A percentile compares a stretch with the other conserved stretches of the same genome.
Evolutionary conservation across 2,329 filamentous ascomycete species (phyloP).

Genomic region (Coniosporium uncinatum): DNA sequence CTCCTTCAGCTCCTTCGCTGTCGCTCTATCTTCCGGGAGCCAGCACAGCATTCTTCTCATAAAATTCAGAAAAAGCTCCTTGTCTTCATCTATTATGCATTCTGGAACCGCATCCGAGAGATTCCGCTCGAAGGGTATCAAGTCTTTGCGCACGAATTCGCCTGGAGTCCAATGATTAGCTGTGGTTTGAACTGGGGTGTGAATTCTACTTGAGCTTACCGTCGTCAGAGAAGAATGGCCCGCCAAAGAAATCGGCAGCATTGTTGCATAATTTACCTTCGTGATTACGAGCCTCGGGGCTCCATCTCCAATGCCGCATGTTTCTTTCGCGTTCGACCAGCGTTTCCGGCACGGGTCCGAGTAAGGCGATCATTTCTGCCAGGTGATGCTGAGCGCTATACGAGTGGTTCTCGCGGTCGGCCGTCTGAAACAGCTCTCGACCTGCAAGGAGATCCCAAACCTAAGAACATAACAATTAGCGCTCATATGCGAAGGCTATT

Average conservation of each 20-base stretch:
- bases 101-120: constrained; percentile 4
- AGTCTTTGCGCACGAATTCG: no score
- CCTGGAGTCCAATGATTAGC: no score
- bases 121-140: neutral
- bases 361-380: neutral
- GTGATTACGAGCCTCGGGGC: neutral
- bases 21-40: constrained; percentile 28
- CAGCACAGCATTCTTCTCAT: constrained; percentile 29
- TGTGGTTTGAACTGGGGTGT: no score
- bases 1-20: constrained; percentile 27
- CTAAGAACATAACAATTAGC: constrained; percentile 5
- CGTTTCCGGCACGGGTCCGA: constrained; percentile 1
- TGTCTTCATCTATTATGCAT: constrained; percentile 14
- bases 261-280: neutral
- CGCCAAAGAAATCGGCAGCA: neutral
- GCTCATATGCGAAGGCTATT: no score
- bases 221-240: neutral
- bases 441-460: constrained; percentile 16
- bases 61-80: constrained; percentile 25
- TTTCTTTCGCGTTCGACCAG: constrained; percentile 1
- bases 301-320: neutral
- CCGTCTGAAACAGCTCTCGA: constrained; percentile 12
- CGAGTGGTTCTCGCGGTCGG: constrained; percentile 2
- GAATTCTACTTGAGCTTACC: neutral
- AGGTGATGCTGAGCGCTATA: neutral